A percentile compares a stretch with the other conserved stretches of the same genome.
Evolutionary conservation across 2,329 filamentous ascomycete species (phyloP).

Genomic region (Fusarium odoratissimum): DNA sequence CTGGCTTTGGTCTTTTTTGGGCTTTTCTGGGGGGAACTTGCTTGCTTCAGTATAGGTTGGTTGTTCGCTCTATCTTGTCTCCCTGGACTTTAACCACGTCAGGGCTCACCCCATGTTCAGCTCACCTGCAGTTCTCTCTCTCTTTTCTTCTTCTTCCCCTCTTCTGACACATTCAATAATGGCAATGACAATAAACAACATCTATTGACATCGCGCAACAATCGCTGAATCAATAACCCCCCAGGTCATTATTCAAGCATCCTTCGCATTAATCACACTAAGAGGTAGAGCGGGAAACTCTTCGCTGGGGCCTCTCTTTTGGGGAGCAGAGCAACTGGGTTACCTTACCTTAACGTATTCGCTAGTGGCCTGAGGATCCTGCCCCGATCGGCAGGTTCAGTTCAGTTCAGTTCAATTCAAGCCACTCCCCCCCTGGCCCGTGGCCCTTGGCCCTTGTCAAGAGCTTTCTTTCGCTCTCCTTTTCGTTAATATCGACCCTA

Average conservation of each 20-base stretch:
- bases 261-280: constrained; percentile 35
- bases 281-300: constrained; percentile 30
- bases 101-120: constrained; percentile 32
- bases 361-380: constrained; percentile 50
- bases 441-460: constrained; percentile 42
- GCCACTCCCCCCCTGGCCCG: constrained; percentile 45
- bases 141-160: constrained; percentile 23
- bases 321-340: constrained; percentile 8
- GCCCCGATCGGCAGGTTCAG: constrained; percentile 50
- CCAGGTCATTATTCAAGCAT: neutral
- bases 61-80: constrained; percentile 2
- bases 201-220: constrained; percentile 1
- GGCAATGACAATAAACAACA: constrained; percentile 4
- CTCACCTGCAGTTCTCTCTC: constrained; percentile 36
- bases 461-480: constrained; percentile 51
- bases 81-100: constrained; percentile 30
- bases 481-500: constrained; percentile 54
- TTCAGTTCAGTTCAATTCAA: constrained; percentile 19
- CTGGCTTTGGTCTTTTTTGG: constrained; percentile 22
- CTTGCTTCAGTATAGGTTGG: constrained; percentile 8
- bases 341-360: constrained; percentile 20
- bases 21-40: constrained; percentile 25
- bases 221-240: constrained; percentile 13
- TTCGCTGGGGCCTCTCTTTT: constrained; percentile 40
- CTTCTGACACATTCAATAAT: constrained; percentile 1